phyloP scores from a whole-genome alignment of 2,329 filamentous ascomycete genomes.

The Fusarium nurragi region DNA sequence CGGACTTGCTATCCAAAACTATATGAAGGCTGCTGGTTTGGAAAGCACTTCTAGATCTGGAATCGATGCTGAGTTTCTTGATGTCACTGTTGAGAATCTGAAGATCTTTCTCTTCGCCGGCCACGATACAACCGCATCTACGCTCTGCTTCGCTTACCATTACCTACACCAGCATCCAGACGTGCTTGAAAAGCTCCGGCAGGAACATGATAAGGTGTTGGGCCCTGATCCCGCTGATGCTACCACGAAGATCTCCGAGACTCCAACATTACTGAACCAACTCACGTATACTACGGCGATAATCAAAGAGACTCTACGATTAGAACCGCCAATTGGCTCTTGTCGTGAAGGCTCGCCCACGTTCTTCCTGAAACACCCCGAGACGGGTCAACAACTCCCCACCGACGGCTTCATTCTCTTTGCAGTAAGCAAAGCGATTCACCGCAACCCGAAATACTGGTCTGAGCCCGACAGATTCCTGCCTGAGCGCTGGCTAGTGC shows the following conservation, averaged over 20 bases:
- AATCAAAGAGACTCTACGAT: conserved; percentile 6
- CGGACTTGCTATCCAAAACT: not conserved
- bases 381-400: not conserved
- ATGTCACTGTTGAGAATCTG: not conserved
- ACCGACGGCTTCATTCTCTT: conserved; percentile 7
- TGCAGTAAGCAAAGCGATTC: not conserved
- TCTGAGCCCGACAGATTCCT: not conserved
- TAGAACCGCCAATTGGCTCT: not conserved
- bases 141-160: not conserved
- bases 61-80: not conserved
- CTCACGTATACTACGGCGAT: conserved; percentile 2
- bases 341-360: not conserved
- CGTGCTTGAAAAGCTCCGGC: not conserved
- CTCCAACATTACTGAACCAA: not conserved
- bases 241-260: not conserved
- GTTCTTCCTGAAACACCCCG: not conserved
- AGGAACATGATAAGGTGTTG: not conserved
- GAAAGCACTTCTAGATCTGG: rapidly evolving
- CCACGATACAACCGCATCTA: conserved; percentile 7
- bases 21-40: not conserved
- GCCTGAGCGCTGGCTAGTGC: not conserved
- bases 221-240: not conserved
- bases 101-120: conserved; percentile 16
- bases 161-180: not conserved
- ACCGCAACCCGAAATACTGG: conserved; percentile 4